phyloP scores from a whole-genome alignment of 176 grass and related monocot species.

The Zoysia japonica region DNA sequence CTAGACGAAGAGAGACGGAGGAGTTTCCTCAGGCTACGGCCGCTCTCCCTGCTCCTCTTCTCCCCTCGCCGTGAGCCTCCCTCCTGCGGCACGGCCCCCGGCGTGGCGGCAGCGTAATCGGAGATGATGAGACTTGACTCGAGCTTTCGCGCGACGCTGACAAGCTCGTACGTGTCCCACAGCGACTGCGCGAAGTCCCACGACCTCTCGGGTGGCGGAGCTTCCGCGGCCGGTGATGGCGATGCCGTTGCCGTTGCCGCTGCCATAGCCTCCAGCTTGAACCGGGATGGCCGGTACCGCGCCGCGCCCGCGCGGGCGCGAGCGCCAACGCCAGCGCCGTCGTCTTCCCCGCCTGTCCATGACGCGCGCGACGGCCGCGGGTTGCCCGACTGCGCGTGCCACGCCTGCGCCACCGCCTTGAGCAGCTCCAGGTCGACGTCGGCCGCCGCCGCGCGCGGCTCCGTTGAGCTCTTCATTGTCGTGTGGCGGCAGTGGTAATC shows the following conservation, averaged over 20 bases:
- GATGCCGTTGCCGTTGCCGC: background rate
- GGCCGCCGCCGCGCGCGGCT: background rate
- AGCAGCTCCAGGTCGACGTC: conserved; percentile 59
- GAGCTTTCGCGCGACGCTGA: conserved; percentile 61
- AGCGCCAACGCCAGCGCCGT: conserved; percentile 15
- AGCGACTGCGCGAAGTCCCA: conserved; percentile 79
- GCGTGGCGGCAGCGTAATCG: conserved; percentile 15
- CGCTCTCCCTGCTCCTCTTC: conserved; percentile 54
- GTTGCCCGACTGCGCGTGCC: conserved; percentile 71
- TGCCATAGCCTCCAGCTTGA: conserved; percentile 67
- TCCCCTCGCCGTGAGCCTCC: background rate
- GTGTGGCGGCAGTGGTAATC: background rate
- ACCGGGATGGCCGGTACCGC: conserved; percentile 53
- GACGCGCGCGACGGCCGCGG: conserved; percentile 24
- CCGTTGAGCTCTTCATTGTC: conserved; percentile 44
- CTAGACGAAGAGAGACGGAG: conserved; percentile 47
- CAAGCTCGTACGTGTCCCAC: conserved; percentile 88
- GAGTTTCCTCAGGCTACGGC: conserved; percentile 60
- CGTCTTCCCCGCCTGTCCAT: background rate
- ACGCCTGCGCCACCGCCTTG: conserved; percentile 88
- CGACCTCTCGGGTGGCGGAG: background rate
- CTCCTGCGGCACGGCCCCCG: background rate
- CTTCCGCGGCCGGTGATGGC: background rate
- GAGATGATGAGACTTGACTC: conserved; percentile 53
- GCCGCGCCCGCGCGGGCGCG: background rate